Percentiles rank a stretch among this genome's conserved stretches.
Evolutionary conservation across 257 asterid genomes (phyloP).

Genomic region (Solanum appendiculatum): DNA sequence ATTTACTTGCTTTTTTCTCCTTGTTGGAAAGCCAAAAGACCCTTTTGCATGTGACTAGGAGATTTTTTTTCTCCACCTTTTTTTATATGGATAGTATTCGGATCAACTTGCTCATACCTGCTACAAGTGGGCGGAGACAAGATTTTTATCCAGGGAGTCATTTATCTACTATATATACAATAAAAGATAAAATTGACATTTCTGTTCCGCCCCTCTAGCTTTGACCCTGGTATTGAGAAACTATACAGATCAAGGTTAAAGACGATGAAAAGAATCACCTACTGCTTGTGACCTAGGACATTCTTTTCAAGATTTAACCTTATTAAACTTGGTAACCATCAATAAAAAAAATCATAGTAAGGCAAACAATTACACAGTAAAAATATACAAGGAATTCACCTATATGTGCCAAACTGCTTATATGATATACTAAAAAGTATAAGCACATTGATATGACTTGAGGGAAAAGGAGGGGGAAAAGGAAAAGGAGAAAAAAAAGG

Average conservation of each 20-base stretch:
- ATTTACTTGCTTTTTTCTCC: not conserved
- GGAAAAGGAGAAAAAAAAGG: not conserved
- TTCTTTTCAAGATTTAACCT: not conserved
- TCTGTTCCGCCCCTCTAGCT: not conserved
- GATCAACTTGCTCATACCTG: not conserved
- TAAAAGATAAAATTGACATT: not conserved
- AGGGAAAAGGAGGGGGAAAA: not conserved
- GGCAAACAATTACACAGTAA: not conserved
- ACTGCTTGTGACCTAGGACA: not conserved
- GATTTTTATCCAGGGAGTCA: not conserved
- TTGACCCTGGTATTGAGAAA: not conserved
- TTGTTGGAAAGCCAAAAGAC: not conserved
- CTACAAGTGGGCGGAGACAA: not conserved
- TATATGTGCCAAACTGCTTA: not conserved
- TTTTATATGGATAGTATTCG: not conserved
- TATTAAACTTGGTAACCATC: not conserved
- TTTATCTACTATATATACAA: not conserved
- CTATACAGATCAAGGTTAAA: not conserved
- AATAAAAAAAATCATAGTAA: not conserved
- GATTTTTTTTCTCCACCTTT: not conserved
- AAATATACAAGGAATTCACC: not conserved
- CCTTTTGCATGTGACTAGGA: not conserved
- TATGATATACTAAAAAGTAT: not conserved
- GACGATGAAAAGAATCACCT: not conserved
- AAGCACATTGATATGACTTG: not conserved